These are phyloP conservation scores for Deinandra increscens DNA, from an alignment of 129 eudicot genomes.

Conservation along the genomic window DNA sequence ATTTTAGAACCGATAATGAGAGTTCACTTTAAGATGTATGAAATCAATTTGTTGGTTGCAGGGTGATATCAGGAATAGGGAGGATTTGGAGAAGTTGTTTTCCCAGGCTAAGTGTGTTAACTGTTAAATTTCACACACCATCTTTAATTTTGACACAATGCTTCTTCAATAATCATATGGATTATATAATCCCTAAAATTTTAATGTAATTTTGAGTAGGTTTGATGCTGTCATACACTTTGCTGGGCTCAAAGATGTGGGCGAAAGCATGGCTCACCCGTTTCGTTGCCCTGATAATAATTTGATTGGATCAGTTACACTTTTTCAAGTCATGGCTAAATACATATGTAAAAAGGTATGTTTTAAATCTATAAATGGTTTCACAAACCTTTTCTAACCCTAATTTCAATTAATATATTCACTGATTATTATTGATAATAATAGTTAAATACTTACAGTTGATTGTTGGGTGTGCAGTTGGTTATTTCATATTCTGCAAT, in stretches of 20 bases:
- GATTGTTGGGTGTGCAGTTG: slow-evolving; percentile 50
- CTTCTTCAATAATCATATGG: not conserved
- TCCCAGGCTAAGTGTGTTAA: slow-evolving; percentile 64
- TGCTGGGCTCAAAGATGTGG: slow-evolving; percentile 96
- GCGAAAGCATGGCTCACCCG: slow-evolving; percentile 85
- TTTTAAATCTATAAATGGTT: slow-evolving; percentile 1
- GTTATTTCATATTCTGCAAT: slow-evolving; percentile 98
- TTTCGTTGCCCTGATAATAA: slow-evolving; percentile 86
- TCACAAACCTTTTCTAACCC: not conserved
- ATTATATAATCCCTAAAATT: not conserved
- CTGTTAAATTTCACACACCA: too few relatives aligned
- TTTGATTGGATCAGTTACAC: slow-evolving; percentile 79
- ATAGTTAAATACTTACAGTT: slow-evolving; percentile 1
- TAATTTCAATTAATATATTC: not conserved
- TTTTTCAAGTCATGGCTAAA: slow-evolving; percentile 80
- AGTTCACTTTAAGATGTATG: not conserved
- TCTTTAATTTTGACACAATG: slow-evolving; percentile 5
- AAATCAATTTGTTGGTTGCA: slow-evolving; percentile 36
- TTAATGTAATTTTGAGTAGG: slow-evolving; percentile 31
- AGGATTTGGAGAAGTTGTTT: slow-evolving; percentile 87
- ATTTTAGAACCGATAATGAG: not conserved
- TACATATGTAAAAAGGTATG: slow-evolving; percentile 93
- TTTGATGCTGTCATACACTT: slow-evolving; percentile 96
- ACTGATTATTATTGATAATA: not conserved
- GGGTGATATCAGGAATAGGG: slow-evolving; percentile 92